These are phyloP conservation scores for Pyrenophora teres DNA, from an alignment of 2,329 filamentous ascomycete genomes.

Conservation along the genomic window DNA sequence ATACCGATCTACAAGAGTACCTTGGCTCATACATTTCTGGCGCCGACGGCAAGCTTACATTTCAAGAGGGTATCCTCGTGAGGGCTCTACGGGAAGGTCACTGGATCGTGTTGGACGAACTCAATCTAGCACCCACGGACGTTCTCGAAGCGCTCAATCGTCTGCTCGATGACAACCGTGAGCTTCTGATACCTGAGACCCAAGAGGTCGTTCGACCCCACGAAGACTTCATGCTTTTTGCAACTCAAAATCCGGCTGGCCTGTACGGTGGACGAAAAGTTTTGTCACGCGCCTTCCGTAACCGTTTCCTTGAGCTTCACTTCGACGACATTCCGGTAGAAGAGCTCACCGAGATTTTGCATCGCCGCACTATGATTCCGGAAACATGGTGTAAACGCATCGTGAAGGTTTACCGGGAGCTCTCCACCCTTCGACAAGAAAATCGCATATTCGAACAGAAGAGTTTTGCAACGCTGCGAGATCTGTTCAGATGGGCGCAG, in stretches of 20 bases:
- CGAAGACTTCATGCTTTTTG: constrained; percentile 95
- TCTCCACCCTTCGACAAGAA: constrained; percentile 87
- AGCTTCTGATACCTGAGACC: constrained; percentile 93
- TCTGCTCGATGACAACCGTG: constrained; percentile 92
- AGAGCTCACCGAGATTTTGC: constrained; percentile 88
- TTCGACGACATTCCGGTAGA: constrained; percentile 97
- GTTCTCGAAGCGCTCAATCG: constrained; percentile 95
- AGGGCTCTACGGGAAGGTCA: constrained; percentile 90
- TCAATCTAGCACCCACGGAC: constrained; percentile 96
- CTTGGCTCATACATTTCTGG: constrained; percentile 91
- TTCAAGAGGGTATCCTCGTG: constrained; percentile 92
- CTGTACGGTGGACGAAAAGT: constrained; percentile 94
- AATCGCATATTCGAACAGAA: constrained; percentile 94
- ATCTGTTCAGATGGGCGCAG: constrained; percentile 93
- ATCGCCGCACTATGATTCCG: constrained; percentile 84
- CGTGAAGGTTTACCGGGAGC: constrained; percentile 89
- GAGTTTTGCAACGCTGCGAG: constrained; percentile 93
- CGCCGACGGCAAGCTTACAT: constrained; percentile 79
- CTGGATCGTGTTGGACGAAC: constrained; percentile 97
- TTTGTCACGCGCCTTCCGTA: constrained; percentile 91
- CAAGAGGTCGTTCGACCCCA: constrained; percentile 93
- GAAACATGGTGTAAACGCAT: constrained; percentile 91
- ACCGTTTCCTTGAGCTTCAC: constrained; percentile 94
- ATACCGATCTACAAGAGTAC: constrained; percentile 97
- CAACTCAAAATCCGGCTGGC: constrained; percentile 94